Base-by-base conservation (phyloP, 257 asterid genomes). In the Solanum sitiens region DNA sequence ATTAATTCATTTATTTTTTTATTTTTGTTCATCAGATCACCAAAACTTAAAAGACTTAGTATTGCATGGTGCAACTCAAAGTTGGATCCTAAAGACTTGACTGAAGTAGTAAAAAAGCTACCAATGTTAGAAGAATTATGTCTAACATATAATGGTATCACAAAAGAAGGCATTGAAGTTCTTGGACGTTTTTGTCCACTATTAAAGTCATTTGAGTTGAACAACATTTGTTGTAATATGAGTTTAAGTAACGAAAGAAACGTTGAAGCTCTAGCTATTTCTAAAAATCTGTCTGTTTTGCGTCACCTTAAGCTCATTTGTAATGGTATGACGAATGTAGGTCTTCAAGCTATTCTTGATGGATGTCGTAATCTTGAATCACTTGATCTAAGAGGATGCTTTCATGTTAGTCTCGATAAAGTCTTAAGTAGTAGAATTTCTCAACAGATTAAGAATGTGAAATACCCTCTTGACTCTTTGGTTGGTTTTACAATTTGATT, bases 141-240 rank as follows among this genome's bases (percentile, higher is more conserved):
- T 84, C 45, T 91, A 30, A 47, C 87, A 68, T 84, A 85, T 89
- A 84, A 87, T 83, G 23, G 11, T 30, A 74, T 83, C n/a, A 39
- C 65, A 20, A 5, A 2, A 25, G 87, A 87, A 72, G 89, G 75
- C 53, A 91, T 92, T 67, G 88, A 90, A 88, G 77, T 83, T 16
- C 50, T 91, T 44, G 94, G 93, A 5, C 89, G 70, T 15, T 88
- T 87, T 39, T 93, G 94, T 87, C 92, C 94, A 2, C 83, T 18
- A 20, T 83, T 92, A 37, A 90, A 87, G 80, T 90, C 91, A 39
- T 91, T 91, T 79, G 85, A 35, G n/a, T 32, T 33, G 16, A 20
- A 73, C 6, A 35, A 18, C 4, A n/a, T 65, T 18, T 33, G 21
- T 71, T 50, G 76, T 68, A 71, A 11, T 83, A 68, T 25, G 14